phyloP scores from a whole-genome alignment of 169 alveolate genomes.

The Theileria annulata region DNA sequence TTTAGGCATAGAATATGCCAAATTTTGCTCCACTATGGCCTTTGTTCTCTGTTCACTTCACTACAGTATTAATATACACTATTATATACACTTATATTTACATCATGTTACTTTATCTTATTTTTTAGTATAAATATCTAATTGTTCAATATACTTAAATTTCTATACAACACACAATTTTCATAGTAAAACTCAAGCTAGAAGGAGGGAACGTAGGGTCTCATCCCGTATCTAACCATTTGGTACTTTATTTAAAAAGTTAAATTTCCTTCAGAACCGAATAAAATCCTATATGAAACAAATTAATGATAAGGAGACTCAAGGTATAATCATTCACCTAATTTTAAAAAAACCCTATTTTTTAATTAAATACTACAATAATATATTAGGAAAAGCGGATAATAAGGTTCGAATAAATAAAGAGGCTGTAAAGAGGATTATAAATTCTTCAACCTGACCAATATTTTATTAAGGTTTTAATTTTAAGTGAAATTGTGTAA shows the following conservation, averaged over 20 bases:
- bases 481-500: too few species aligned
- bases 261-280: constrained; percentile 30
- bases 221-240: constrained; percentile 28
- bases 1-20: constrained; percentile 55
- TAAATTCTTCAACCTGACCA: constrained; percentile 9
- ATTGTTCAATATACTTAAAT: background rate
- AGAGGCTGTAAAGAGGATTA: constrained; percentile 35
- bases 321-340: constrained; percentile 10
- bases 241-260: constrained; percentile 20
- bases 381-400: background rate
- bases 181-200: constrained; percentile 40
- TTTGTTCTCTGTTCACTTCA: constrained; percentile 53
- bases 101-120: background rate
- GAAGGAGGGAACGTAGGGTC: constrained; percentile 33
- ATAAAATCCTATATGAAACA: constrained; percentile 50
- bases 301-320: constrained; percentile 23
- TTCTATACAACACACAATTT: background rate
- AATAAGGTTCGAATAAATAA: constrained; percentile 23
- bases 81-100: background rate
- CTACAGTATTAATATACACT: constrained; percentile 27
- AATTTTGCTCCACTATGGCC: constrained; percentile 46
- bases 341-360: constrained; percentile 5
- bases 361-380: background rate
- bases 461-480: background rate
- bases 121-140: background rate